Conservation (phyloP, 805 yeast genomes). For the Suhomyces pyralidae region DNA sequence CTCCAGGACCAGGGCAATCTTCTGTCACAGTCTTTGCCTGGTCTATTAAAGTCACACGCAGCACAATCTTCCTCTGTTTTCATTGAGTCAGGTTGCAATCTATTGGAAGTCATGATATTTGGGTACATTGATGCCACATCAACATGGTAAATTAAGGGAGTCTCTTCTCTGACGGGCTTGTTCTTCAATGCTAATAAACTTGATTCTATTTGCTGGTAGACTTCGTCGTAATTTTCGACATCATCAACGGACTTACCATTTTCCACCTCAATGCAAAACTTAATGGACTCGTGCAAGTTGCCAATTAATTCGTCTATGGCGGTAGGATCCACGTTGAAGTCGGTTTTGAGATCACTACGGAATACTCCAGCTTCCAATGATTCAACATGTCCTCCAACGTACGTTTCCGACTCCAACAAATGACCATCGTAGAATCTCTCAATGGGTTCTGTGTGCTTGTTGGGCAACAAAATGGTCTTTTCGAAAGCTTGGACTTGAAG, state of each 20-base stretch:
- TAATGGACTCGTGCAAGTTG: conserved; percentile 73
- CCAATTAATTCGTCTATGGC: conserved; percentile 76
- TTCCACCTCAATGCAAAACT: conserved; percentile 82
- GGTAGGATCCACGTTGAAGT: conserved; percentile 75
- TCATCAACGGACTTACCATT: conserved; percentile 69
- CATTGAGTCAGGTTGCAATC: conserved; percentile 98
- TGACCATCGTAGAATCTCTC: conserved; percentile 96
- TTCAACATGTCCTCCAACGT: conserved; percentile 98
- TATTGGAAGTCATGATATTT: conserved; percentile 94
- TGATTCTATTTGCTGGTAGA: conserved; percentile 54
- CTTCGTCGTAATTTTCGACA: conserved; percentile 75
- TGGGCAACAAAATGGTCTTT: conserved; percentile 75
- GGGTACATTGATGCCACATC: conserved; percentile 99
- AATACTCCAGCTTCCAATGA: conserved; percentile 97
- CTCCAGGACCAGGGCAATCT: conserved; percentile 96
- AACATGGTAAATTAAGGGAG: conserved; percentile 90
- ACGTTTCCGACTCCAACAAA: conserved; percentile 89
- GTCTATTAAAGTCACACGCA: conserved; percentile 93
- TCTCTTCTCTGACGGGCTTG: conserved; percentile 65
- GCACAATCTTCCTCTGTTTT: conserved; percentile 94
- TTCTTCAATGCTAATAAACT: conserved; percentile 57
- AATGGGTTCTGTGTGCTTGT: conserved; percentile 90
- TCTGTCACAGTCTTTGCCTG: conserved; percentile 91
- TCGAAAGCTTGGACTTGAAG: conserved; percentile 94
- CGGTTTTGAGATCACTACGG: conserved; percentile 75